phyloP scores from a whole-genome alignment of 2,329 filamentous ascomycete species.

The Alternaria brassicae region DNA sequence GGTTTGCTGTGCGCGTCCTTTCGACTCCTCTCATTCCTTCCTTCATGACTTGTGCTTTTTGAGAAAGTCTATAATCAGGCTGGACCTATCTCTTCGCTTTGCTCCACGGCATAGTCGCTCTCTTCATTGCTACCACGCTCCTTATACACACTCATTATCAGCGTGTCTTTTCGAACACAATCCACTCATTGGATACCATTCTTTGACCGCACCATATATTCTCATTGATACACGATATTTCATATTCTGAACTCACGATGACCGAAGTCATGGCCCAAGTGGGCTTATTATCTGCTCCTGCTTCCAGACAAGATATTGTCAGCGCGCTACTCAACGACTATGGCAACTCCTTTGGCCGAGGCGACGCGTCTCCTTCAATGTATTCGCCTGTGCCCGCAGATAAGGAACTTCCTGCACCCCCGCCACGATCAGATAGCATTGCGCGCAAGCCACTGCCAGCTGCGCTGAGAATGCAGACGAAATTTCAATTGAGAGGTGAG shows the following conservation, averaged over 20 bases:
- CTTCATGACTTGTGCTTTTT: conserved; percentile 16
- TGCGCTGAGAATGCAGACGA: conserved; percentile 36
- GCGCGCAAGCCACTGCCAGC: conserved; percentile 37
- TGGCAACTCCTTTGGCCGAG: conserved; percentile 39
- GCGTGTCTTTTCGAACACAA: conserved; percentile 12
- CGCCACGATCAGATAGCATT: conserved; percentile 33
- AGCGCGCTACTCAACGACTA: conserved; percentile 51
- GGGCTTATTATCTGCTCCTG: conserved; percentile 34
- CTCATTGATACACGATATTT: conserved; percentile 5
- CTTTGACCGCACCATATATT: not conserved
- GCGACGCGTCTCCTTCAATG: conserved; percentile 30
- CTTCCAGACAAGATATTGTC: conserved; percentile 48
- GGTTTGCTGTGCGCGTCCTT: conserved; percentile 27
- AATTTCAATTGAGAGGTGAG: conserved; percentile 48
- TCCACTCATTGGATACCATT: conserved; percentile 1
- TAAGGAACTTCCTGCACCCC: conserved; percentile 44
- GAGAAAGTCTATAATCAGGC: conserved; percentile 30
- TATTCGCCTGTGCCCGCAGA: conserved; percentile 34
- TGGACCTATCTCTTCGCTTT: conserved; percentile 24
- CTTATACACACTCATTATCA: conserved; percentile 8
- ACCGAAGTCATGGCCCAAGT: conserved; percentile 36
- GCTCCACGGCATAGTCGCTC: conserved; percentile 24
- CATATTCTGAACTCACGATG: conserved; percentile 26
- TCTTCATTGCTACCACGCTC: conserved; percentile 22
- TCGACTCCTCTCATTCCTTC: conserved; percentile 30